A percentile compares a stretch with the other conserved stretches of the same genome.
Evolutionary conservation across 108 stramenopile genomes (phyloP).

Genomic region (Fragilaria crotonensis): DNA sequence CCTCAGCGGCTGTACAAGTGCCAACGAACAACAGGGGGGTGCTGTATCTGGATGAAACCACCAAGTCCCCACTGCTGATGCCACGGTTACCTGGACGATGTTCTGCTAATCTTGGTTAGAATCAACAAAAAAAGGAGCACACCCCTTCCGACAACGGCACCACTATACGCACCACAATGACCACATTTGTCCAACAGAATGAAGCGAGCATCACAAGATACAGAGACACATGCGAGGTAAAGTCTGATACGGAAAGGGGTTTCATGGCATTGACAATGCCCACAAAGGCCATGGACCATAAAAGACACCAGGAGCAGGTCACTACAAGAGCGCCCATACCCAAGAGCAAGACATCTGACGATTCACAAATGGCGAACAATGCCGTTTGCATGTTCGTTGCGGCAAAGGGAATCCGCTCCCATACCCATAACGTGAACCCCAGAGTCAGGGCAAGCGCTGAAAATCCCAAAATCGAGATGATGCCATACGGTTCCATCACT

Average conservation of each 20-base stretch:
- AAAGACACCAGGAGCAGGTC: constrained; percentile 38
- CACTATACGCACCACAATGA: constrained; percentile 58
- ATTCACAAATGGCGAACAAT: constrained; percentile 48
- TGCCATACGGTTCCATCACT: constrained; percentile 15
- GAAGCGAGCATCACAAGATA: constrained; percentile 35
- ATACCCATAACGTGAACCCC: constrained; percentile 26
- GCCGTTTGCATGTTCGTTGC: constrained; percentile 67
- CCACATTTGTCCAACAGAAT: constrained; percentile 63
- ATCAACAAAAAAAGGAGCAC: constrained; percentile 13
- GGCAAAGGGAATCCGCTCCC: constrained; percentile 73
- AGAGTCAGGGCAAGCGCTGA: constrained; percentile 11
- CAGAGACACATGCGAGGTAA: constrained; percentile 14
- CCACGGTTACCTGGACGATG: constrained; percentile 66
- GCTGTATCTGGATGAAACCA: constrained; percentile 61
- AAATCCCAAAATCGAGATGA: constrained; percentile 22
- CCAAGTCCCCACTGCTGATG: constrained; percentile 74
- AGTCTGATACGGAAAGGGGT: constrained; percentile 14
- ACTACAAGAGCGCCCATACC: constrained; percentile 39
- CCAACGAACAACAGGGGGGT: constrained; percentile 34
- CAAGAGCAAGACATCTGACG: constrained; percentile 42
- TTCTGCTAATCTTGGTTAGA: constrained; percentile 32
- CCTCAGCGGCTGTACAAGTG: constrained; percentile 22
- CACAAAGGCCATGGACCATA: constrained; percentile 59
- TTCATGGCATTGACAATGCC: constrained; percentile 45
- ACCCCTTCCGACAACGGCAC: too few species aligned